Evolutionary conservation across 2,329 filamentous ascomycete genomes (phyloP).

Genomic region (Penicillium sp.): DNA sequence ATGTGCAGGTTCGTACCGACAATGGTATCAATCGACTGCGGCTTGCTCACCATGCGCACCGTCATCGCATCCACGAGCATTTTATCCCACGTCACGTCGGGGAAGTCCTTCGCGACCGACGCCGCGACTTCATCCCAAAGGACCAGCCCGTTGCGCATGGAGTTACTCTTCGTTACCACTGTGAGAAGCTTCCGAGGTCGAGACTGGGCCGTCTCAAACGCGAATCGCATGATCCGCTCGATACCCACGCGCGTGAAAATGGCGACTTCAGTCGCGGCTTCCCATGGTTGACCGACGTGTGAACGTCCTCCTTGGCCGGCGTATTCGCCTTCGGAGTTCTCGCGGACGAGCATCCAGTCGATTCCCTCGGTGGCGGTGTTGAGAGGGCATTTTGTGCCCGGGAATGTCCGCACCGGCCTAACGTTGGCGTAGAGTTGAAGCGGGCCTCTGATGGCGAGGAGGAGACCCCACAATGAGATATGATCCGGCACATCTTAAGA

Average conservation of each 20-base stretch:
- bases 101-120: slow-evolving; percentile 49
- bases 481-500: slow-evolving; percentile 54
- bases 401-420: slow-evolving; percentile 51
- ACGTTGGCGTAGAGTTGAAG: slow-evolving; percentile 60
- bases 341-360: slow-evolving; percentile 57
- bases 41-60: slow-evolving; percentile 53
- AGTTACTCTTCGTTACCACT: slow-evolving; percentile 57
- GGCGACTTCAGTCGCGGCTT: slow-evolving; percentile 53
- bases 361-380: slow-evolving; percentile 49
- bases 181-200: slow-evolving; percentile 51
- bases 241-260: slow-evolving; percentile 55
- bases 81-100: slow-evolving; percentile 53
- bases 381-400: slow-evolving; percentile 52
- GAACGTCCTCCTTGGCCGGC: slow-evolving; percentile 55
- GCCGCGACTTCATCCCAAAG: slow-evolving; percentile 56
- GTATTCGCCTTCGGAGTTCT: slow-evolving; percentile 58
- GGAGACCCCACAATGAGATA: slow-evolving; percentile 56
- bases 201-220: slow-evolving; percentile 52
- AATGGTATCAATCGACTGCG: slow-evolving; percentile 51
- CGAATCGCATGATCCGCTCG: slow-evolving; percentile 53
- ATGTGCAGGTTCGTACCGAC: slow-evolving; percentile 57
- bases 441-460: slow-evolving; percentile 56
- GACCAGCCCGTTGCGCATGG: slow-evolving; percentile 56
- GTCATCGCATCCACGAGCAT: slow-evolving; percentile 61
- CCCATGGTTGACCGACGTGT: slow-evolving; percentile 52